A percentile compares a stretch with the other conserved stretches of the same genome.
Conservation (phyloP, 2,329 filamentous ascomycete species). For the Sporothrix brasiliensis region DNA sequence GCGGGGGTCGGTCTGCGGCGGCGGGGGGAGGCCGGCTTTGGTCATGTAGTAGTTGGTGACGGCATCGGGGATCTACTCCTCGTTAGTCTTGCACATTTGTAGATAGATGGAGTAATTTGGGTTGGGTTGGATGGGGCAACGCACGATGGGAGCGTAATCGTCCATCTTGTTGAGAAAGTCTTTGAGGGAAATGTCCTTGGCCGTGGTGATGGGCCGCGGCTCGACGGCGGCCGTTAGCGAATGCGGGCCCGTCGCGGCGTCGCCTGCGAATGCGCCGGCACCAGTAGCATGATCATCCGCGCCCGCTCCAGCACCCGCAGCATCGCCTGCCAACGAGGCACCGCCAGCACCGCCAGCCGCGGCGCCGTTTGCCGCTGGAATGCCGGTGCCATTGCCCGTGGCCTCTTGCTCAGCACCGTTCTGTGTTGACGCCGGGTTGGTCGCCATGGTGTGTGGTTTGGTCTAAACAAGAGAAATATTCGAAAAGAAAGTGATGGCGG, state of each 20-base stretch:
- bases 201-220: slow-evolving; percentile 50
- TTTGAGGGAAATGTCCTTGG: slow-evolving; percentile 88
- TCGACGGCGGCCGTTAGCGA: slow-evolving; percentile 16
- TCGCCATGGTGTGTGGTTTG: slow-evolving; percentile 28
- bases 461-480: too few species aligned
- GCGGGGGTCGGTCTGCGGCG: slow-evolving; percentile 84
- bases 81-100: neutral
- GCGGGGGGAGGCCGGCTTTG: slow-evolving; percentile 88
- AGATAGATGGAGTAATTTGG: neutral
- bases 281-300: neutral
- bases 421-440: slow-evolving; percentile 27
- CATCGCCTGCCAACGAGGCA: neutral
- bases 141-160: slow-evolving; percentile 93
- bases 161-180: slow-evolving; percentile 97
- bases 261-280: neutral
- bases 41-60: slow-evolving; percentile 99
- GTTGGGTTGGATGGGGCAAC: slow-evolving; percentile 41
- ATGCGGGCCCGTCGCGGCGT: neutral
- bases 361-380: slow-evolving; percentile 25
- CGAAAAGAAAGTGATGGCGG: neutral
- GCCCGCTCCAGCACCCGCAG: neutral
- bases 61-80: slow-evolving; percentile 84
- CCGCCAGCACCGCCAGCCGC: neutral
- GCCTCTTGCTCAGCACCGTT: slow-evolving; percentile 25
- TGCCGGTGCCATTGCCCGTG: slow-evolving; percentile 31